These are phyloP conservation scores for Mycena polygramma DNA, from an alignment of 768 basidiomycete species.

Conservation along the genomic window DNA sequence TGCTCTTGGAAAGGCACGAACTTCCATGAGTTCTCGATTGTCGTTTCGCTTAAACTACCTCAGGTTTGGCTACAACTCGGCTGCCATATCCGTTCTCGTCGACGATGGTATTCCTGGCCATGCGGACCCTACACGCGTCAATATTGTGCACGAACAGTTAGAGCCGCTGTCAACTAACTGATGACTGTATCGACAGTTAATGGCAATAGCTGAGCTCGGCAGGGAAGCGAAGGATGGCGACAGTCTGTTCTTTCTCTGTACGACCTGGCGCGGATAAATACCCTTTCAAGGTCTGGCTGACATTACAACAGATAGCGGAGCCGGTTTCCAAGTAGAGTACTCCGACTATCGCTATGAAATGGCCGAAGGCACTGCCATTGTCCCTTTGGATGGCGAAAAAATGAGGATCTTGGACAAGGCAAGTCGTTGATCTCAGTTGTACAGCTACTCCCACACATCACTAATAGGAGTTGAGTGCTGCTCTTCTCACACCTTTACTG, in stretches of 20 bases:
- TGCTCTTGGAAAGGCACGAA: not conserved
- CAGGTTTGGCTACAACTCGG: conserved; percentile 1
- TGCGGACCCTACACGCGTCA: conserved; percentile 20
- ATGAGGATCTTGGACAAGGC: not conserved
- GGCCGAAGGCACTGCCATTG: not conserved
- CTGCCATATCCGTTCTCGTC: conserved; percentile 4
- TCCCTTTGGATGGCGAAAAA: not conserved
- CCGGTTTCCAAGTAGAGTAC: no score
- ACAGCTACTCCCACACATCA: no score
- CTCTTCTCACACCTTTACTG: not conserved
- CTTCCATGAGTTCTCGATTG: not conserved
- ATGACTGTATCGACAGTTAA: not conserved
- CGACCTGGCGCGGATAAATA: not conserved
- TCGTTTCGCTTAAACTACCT: not conserved
- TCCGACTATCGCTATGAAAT: no score
- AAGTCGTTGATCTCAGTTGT: no score
- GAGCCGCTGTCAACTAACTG: not conserved
- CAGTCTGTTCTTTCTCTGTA: conserved; percentile 2
- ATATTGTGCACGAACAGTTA: conserved; percentile 1
- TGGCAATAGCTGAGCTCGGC: conserved; percentile 17
- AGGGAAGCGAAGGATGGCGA: conserved; percentile 18
- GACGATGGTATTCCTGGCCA: conserved; percentile 21
- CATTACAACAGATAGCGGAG: no score
- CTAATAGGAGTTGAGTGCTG: not conserved
- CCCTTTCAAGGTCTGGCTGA: not conserved